Percentiles rank a stretch among this genome's conserved stretches.
These are phyloP conservation scores for Liriodendron chinense DNA, from an alignment of 164 flowering plant genomes.

Conservation along the genomic window DNA sequence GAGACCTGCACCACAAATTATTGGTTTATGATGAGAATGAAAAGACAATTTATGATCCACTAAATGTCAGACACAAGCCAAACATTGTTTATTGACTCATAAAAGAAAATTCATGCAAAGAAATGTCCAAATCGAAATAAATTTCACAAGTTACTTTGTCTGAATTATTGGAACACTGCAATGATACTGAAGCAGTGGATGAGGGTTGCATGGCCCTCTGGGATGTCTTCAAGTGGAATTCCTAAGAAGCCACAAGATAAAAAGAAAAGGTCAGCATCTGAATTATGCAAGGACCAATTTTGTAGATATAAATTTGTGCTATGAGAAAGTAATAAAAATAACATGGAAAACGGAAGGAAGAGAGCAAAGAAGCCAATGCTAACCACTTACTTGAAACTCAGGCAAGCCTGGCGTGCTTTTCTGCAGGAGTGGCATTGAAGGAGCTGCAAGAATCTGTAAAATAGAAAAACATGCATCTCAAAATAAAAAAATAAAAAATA, in stretches of 20 bases:
- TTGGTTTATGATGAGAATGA: not conserved
- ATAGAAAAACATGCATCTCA: not conserved
- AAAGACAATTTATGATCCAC: not conserved
- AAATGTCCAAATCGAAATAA: not conserved
- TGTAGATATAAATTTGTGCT: not conserved
- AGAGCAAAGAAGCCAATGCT: conserved; percentile 4
- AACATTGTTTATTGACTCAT: not conserved
- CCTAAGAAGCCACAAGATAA: conserved; percentile 40
- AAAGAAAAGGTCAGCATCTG: not conserved
- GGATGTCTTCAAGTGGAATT: conserved; percentile 71
- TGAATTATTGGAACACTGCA: conserved; percentile 23
- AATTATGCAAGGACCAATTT: no score
- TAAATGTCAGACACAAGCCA: not conserved
- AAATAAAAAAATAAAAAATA: no score
- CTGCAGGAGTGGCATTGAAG: conserved; percentile 53
- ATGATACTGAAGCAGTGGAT: conserved; percentile 35
- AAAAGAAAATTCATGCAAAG: not conserved
- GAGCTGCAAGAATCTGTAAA: conserved; percentile 70
- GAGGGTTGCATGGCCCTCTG: conserved; percentile 72
- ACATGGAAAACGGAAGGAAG: not conserved
- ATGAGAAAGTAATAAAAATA: not conserved
- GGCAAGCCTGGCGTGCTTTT: conserved; percentile 65
- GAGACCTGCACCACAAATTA: conserved; percentile 30
- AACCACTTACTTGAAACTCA: conserved; percentile 58
- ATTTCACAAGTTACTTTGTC: conserved; percentile 37